Conservation (phyloP, 306 rosid genomes). For the Malus sieversii region DNA sequence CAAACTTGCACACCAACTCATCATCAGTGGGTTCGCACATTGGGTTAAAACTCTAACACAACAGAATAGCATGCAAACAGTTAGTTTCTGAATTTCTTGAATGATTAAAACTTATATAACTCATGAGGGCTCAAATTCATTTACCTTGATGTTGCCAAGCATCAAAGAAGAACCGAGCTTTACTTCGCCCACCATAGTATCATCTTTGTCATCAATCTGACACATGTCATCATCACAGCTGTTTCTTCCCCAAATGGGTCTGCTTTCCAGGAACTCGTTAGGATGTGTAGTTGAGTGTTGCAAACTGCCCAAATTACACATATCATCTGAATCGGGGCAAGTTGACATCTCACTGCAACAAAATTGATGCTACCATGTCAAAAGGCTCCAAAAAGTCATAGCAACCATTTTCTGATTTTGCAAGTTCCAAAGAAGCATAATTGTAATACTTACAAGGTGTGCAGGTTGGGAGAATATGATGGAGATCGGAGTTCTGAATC, state of each 20-base stretch:
- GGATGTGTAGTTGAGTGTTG: constrained; percentile 38
- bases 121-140: constrained; percentile 1
- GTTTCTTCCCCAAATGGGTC: constrained; percentile 47
- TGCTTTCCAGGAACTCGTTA: constrained; percentile 32
- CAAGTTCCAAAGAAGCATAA: constrained; percentile 1
- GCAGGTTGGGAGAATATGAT: constrained; percentile 28
- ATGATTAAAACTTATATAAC: constrained; percentile 10
- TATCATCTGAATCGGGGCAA: constrained; percentile 29
- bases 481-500: constrained; percentile 35
- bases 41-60: constrained; percentile 79
- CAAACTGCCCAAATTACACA: constrained; percentile 54
- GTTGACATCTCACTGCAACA: constrained; percentile 35
- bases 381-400: background rate
- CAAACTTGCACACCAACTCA: constrained; percentile 65
- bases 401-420: constrained; percentile 18
- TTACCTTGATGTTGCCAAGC: constrained; percentile 60
- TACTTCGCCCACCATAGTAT: constrained; percentile 32
- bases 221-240: constrained; percentile 74
- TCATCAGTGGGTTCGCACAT: constrained; percentile 84
- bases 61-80: background rate
- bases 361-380: constrained; percentile 16
- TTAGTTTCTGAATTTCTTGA: constrained; percentile 10
- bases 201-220: constrained; percentile 62
- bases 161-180: constrained; percentile 38
- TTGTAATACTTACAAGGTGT: constrained; percentile 41